These are phyloP conservation scores for Lentinula detonsa DNA, from an alignment of 768 basidiomycete species.

Conservation along the genomic window DNA sequence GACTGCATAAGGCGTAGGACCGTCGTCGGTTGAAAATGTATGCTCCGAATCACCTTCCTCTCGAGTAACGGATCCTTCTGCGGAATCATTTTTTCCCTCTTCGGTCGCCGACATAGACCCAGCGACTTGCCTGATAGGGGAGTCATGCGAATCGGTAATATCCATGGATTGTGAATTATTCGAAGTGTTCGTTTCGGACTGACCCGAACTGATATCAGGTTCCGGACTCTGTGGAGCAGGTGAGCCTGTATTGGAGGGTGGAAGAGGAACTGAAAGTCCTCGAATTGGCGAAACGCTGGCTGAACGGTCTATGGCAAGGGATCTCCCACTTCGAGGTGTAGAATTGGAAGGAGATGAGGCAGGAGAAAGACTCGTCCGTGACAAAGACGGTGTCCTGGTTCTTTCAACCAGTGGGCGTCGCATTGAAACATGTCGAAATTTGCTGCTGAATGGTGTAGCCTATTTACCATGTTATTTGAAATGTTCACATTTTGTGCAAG, in stretches of 20 bases:
- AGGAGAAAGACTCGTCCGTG: conserved; percentile 53
- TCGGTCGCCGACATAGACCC: conserved; percentile 17
- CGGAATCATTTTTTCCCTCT: conserved; percentile 14
- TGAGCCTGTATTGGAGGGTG: conserved; percentile 44
- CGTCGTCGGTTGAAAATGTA: conserved; percentile 67
- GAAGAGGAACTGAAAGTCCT: conserved; percentile 43
- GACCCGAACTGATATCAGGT: conserved; percentile 13
- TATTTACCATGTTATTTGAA: conserved; percentile 19
- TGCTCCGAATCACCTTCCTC: conserved; percentile 27
- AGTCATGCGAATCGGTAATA: conserved; percentile 46
- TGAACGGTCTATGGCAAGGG: conserved; percentile 31
- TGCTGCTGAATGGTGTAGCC: conserved; percentile 52
- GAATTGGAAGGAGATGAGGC: conserved; percentile 58
- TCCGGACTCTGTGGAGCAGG: conserved; percentile 30
- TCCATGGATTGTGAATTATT: conserved; percentile 30
- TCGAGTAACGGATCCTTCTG: conserved; percentile 12
- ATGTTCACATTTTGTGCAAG: not conserved
- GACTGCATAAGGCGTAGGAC: conserved; percentile 28
- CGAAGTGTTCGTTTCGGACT: conserved; percentile 8
- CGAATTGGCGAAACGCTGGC: conserved; percentile 39
- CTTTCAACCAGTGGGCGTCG: conserved; percentile 43
- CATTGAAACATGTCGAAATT: conserved; percentile 56
- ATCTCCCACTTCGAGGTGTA: conserved; percentile 54
- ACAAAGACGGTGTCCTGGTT: conserved; percentile 59
- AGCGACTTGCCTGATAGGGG: conserved; percentile 25